Evolutionary conservation across 768 basidiomycete genomes (phyloP).

Genomic region (Leccinum fibrillosum): DNA sequence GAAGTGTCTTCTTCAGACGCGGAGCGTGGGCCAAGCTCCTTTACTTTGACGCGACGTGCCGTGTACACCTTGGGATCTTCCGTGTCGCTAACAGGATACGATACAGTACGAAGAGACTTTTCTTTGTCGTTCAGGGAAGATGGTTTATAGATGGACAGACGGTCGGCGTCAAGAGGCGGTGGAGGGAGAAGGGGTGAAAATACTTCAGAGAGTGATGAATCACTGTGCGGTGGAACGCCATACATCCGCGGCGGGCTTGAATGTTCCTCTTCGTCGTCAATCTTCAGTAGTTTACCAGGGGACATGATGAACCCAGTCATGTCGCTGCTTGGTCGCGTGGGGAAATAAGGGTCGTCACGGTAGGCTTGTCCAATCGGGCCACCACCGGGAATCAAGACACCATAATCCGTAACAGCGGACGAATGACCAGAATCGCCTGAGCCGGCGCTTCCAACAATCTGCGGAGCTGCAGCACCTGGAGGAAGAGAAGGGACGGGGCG

Average conservation of each 20-base stretch:
- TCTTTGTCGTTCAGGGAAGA: conserved; percentile 32
- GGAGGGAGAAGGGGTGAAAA: conserved; percentile 39
- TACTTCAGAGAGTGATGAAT: conserved; percentile 25
- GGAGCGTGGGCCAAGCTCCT: conserved; percentile 29
- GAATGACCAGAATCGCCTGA: conserved; percentile 39
- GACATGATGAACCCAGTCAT: conserved; percentile 34
- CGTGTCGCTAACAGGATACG: conserved; percentile 32
- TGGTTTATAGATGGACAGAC: conserved; percentile 21
- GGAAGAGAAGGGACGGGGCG: conserved; percentile 29
- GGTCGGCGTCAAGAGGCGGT: conserved; percentile 35
- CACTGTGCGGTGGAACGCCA: conserved; percentile 16
- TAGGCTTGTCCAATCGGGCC: conserved; percentile 34
- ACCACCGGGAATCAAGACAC: conserved; percentile 29
- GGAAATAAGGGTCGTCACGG: conserved; percentile 19
- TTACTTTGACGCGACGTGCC: conserved; percentile 39
- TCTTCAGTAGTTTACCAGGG: conserved; percentile 33
- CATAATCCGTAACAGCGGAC: conserved; percentile 37
- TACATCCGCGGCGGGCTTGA: conserved; percentile 30
- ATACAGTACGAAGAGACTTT: conserved; percentile 31
- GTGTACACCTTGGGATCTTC: conserved; percentile 34
- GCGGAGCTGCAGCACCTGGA: conserved; percentile 32
- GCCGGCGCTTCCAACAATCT: conserved; percentile 37
- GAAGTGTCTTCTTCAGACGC: conserved; percentile 19
- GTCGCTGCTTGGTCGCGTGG: conserved; percentile 31
- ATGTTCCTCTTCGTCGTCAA: conserved; percentile 33